phyloP scores from a whole-genome alignment of 805 yeast species.

The Yamadazyma laniorum region DNA sequence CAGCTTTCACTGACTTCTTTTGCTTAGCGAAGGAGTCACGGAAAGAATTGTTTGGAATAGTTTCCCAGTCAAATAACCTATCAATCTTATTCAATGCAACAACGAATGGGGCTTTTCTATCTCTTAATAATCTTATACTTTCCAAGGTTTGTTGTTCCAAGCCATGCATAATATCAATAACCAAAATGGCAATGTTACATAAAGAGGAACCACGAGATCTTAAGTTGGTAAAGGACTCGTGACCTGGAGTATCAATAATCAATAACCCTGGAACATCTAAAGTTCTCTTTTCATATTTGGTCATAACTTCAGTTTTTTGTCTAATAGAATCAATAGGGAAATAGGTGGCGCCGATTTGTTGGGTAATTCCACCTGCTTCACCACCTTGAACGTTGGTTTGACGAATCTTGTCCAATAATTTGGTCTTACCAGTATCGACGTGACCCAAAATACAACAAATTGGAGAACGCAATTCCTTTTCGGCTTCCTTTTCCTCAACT shows the following conservation, averaged over 20 bases:
- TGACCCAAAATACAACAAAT: slow-evolving; percentile 99
- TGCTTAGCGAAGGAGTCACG: slow-evolving; percentile 89
- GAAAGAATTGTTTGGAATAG: slow-evolving; percentile 89
- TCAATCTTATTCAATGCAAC: slow-evolving; percentile 98
- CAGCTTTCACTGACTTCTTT: slow-evolving; percentile 80
- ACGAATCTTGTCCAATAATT: slow-evolving; percentile 92
- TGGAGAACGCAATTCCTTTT: slow-evolving; percentile 86
- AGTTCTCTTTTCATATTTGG: slow-evolving; percentile 74
- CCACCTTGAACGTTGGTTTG: slow-evolving; percentile 99
- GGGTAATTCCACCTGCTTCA: slow-evolving; percentile 99
- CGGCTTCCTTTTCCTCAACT: slow-evolving; percentile 24
- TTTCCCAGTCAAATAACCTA: slow-evolving; percentile 93
- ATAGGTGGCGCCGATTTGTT: slow-evolving; percentile 99
- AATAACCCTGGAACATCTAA: slow-evolving; percentile 97
- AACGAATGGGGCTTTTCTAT: slow-evolving; percentile 95
- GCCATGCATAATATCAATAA: slow-evolving; percentile 99
- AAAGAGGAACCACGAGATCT: slow-evolving; percentile 98
- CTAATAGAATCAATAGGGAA: slow-evolving; percentile 95
- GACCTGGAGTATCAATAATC: slow-evolving; percentile 99
- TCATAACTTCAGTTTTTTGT: slow-evolving; percentile 89
- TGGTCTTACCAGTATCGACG: slow-evolving; percentile 99
- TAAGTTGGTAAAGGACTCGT: slow-evolving; percentile 96
- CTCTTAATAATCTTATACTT: slow-evolving; percentile 87
- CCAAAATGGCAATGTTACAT: slow-evolving; percentile 98
- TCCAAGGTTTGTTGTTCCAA: slow-evolving; percentile 97